Evolutionary conservation across 2,329 filamentous ascomycete genomes (phyloP).

Genomic region (Zopfia rhizophila): DNA sequence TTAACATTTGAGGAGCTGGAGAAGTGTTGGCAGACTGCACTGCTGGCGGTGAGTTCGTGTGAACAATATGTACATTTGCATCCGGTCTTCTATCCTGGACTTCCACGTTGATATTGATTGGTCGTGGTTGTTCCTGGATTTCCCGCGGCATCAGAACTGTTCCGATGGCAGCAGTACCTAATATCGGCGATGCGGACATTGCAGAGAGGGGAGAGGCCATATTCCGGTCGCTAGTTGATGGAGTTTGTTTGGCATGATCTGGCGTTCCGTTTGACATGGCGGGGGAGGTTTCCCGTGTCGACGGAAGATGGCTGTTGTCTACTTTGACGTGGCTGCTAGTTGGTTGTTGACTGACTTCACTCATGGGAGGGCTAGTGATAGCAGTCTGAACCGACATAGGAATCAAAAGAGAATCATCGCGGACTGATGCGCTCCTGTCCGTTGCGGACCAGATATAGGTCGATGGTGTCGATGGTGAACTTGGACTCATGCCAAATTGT

Average conservation of each 20-base stretch:
- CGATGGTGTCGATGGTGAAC: conserved; percentile 27
- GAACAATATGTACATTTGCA: conserved; percentile 20
- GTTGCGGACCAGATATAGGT: conserved; percentile 39
- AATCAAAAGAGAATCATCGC: conserved; percentile 21
- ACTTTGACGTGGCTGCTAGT: background rate
- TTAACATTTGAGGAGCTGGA: conserved; percentile 25
- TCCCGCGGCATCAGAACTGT: conserved; percentile 46
- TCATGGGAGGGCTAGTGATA: background rate
- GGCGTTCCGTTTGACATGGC: conserved; percentile 5
- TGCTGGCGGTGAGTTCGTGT: conserved; percentile 28
- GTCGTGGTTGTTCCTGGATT: conserved; percentile 21
- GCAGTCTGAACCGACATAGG: conserved; percentile 5
- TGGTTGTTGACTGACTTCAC: background rate
- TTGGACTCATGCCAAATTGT: conserved; percentile 28
- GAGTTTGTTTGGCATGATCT: conserved; percentile 22
- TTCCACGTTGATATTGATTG: conserved; percentile 46
- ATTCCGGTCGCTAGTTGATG: conserved; percentile 18
- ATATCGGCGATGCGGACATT: conserved; percentile 45
- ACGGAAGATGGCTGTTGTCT: conserved; percentile 7
- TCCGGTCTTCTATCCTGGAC: conserved; percentile 38
- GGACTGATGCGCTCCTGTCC: conserved; percentile 27
- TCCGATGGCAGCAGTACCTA: conserved; percentile 44
- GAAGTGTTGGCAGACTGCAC: conserved; percentile 29
- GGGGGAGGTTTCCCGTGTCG: conserved; percentile 9
- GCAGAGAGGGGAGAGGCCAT: conserved; percentile 39